Evolutionary conservation across 192 early-diverging fungal genomes (phyloP), one percentile per base, ranked within the genome.

Genomic region (Lunasporangiospora selenospora): DNA sequence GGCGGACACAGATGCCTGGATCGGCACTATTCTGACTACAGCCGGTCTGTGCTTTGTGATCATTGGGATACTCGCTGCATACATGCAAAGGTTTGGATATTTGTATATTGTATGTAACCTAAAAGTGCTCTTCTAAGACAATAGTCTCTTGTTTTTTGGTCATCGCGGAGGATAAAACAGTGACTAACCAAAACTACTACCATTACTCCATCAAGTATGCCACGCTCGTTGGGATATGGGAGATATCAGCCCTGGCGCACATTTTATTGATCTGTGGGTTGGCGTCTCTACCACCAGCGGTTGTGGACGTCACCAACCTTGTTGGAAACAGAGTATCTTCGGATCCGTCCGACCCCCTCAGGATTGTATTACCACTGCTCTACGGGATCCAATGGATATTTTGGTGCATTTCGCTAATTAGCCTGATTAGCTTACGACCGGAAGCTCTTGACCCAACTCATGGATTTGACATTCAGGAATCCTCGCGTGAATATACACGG

Each of bases 1-100:
- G 39, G 63, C 63, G 23, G 63, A 65, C 39, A 55, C 47, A 3
- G 42, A 57, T 34, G 63, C 63, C 24, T 65, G 63, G 63, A 44
- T 48, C n/a, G 63, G 53, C 9, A 47, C 63, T 6, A 56, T 65
- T n/a, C 30, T 65, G 0, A 40, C 63, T 16, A 39, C 44, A 2
- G 23, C 12, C 3, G 63, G 63, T 3, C 29, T 65, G 2, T 33
- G 39, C 4, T 46, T 65, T 34, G 63, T 65, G 2, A 23, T 43
- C 16, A 31, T 65, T 37, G 63, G 63, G 18, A 57, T 65, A 40
- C 15, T 34, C 16, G 63, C 63, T 2, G 63, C 63, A 27, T 54
- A 65, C 15, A 65, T 33, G 34, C 44, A 47, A 49, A 53, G 53
- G 23, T 38, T 57, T 18, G 63, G 63, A 30, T 57, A 57, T 37